Base-by-base conservation (phyloP, 257 asterid species). In the Verbena officinalis region DNA sequence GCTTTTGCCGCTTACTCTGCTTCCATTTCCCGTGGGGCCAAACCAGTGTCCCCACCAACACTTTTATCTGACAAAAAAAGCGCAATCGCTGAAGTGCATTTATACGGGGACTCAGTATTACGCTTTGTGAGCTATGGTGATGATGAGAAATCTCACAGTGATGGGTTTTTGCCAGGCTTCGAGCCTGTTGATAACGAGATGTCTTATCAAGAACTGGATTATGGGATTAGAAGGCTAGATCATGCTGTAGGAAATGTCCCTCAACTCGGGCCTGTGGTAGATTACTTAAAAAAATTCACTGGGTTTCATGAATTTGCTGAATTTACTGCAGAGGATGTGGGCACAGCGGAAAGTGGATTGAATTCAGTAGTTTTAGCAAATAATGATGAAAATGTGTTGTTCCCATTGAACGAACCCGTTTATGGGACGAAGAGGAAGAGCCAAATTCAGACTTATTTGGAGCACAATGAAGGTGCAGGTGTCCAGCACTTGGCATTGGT, bases 221-320 rank as follows among this genome's bases (percentile, higher is more conserved):
- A 83, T 23, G 98, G 98, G 45, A 78, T 92, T 36, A 73, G 85
- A 17, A 65, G 90, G 55, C 89, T 92, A 4, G 98, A 92, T 64
- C 98, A 92, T 19, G 95, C 93, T 0, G 98, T 89, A 2, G 98
- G 98, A 11, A 92, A 92, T 45, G 98, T 92, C 30, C 84, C 88
- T 0, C 72, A 77, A 39, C 74, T 92, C 9, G 87, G 76, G 20
- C 93, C 95, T 0, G 91, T 43, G 2, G 88, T 87, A 4, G 93
- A 92, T 0, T 92, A 92, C 80, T 22, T 92, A 42, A 86, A 87
- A 55, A 75, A 62, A 12, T 76, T 92, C 62, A 77, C 87, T 0
- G 98, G 98, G 22, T 93, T 93, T 67, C 98, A 93, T 52, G 96
- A 93, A 52, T 93, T 93, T 16, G 98, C 97, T 0, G 97, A 93